Base-by-base conservation (phyloP, 23 red algal species). In the Gracilaria domingensis region DNA sequence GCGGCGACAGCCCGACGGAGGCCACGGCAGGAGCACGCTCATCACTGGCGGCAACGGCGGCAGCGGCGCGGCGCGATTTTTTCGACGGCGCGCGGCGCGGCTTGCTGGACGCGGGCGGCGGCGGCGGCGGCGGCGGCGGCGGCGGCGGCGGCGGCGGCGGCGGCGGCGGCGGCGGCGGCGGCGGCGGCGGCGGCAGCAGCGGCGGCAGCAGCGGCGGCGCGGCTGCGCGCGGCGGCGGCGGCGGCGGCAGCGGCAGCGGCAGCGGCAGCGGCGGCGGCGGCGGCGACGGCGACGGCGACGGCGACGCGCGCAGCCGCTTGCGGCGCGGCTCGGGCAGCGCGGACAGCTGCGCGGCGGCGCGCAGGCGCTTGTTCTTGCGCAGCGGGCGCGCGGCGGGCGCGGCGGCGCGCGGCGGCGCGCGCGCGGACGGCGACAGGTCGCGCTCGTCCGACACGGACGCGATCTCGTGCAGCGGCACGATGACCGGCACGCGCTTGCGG, bases 291-390 rank as follows among this genome's bases (percentile, higher is more conserved):
- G 25, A 34, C 53, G 60, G 60, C 9, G 60, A 2, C 23, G 60
- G 25, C 9, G 25, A 65, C 2, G 60, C 4, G 60, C 60, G 60
- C 60, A 65, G 25, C 26, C 30, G 60, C 60, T 65, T 65, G 60
- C 60, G 60, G 21, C 60, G 60, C 60, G 60, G 60, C 24, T 65
- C 60, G 24, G 26, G 2, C 2, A 25, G 24, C 24, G n/a, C 7
- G 2, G 55, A 16, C 55, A 25, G 26, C 24, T 33, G 8, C 8
- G 60, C 24, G 1, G 60, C 60, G n/a, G 60, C 60, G 25, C 60
- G 60, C 11, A 92, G 47, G 23, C 88, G 88, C 77, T 92, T 92
- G 35, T 92, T 92, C 71, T 92, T 92, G 65, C 88, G 88, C 20
- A 89, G 71, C 47, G 86, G 86, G 7, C 66, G 84, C 84, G 83